Evolutionary conservation across 495 filamentous ascomycete species (phyloP), one percentile per base, ranked within the genome.

Genomic region (Endocarpon pusillum): DNA sequence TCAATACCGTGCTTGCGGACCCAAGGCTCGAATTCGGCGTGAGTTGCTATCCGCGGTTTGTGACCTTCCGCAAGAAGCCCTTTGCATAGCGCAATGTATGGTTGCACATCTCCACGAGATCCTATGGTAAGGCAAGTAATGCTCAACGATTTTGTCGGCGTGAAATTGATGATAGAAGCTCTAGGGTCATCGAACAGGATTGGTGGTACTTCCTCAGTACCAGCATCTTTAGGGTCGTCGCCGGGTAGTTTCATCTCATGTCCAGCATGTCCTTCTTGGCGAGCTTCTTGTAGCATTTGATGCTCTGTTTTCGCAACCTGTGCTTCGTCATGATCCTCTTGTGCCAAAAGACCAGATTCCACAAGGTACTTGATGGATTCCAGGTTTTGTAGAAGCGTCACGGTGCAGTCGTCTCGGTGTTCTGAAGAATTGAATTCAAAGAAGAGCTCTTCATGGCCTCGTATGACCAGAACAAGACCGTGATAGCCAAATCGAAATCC

Each of bases 71-170:
- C 75, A 25, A 91, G 57, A 7, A 97, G 59, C 2, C 81, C 81
- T 51, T 93, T 93, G 59, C 89, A 96, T 11, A 97, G 61, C 3
- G 91, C 84, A 50, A 97, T 96, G 48, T 94, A 97, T 1, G 89
- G 89, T 43, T 97, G 89, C 5, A 97, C 89, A 52, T 97, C 89
- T 17, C 89, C 89, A 19, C 89, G 69, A 2, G 87, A 94, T 17
- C 89, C 89, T 39, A 97, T 97, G 0, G 89, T 97, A 20, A 97
- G 57, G 48, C 89, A 97, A 0, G 86, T 93, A 33, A 97, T 75
- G n/a, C 64, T 68, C 47, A 97, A 55, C 6, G 85, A 66, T 44
- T 87, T 69, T 4, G 69, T 58, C 0, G 89, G 89, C 51, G 92
- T 94, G 59, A 96, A 97, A 39, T 93, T 86, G 42, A 97, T 65